Base-by-base conservation (phyloP, 2,329 filamentous ascomycete species). In the Fusarium equiseti region DNA sequence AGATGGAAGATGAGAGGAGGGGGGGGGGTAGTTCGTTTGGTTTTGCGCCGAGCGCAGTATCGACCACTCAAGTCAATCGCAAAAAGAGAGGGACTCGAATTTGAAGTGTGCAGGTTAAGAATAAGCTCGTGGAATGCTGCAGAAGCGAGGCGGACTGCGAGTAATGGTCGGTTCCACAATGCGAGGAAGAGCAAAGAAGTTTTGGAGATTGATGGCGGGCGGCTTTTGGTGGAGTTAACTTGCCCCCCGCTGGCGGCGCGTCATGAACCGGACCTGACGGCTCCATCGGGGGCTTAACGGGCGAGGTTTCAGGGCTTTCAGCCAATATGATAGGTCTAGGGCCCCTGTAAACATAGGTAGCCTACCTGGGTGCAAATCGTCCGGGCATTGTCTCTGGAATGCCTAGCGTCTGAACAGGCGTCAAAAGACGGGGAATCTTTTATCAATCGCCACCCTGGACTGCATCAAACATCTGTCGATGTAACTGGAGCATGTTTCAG, bases 161-260 rank as follows among this genome's bases (percentile, higher is more conserved):
- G 54, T 27, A 46, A 67, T 56, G 54, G 48, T 53, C 40, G 59
- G 69, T 70, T 75, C 73, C 73, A 69, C 73, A 70, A 71, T 65
- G 59, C 51, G 63, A 66, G 59, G 68, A 52, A 70, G 66, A 48
- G 55, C 50, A 63, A 59, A 72, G 70, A 74, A 76, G 66, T 74
- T 74, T 75, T 73, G 71, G 62, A 59, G 32, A 61, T 66, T 59
- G 61, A 57, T 61, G 46, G 60, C 57, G 57, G 58, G 60, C 49
- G 55, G 66, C 55, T 71, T 73, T 73, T 64, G 65, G 72, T 76
- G 69, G 71, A 75, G 63, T 76, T 71, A 63, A 60, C 32, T 27
- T 53, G 50, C 68, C 64, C 70, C 69, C 71, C 63, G 68, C 64
- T 68, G 64, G 54, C 70, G 71, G 72, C 72, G 72, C 53, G 72